Evolutionary conservation across 345 rosid species (phyloP), one percentile per base, ranked within the genome.

Genomic region (Syzygium jambos): DNA sequence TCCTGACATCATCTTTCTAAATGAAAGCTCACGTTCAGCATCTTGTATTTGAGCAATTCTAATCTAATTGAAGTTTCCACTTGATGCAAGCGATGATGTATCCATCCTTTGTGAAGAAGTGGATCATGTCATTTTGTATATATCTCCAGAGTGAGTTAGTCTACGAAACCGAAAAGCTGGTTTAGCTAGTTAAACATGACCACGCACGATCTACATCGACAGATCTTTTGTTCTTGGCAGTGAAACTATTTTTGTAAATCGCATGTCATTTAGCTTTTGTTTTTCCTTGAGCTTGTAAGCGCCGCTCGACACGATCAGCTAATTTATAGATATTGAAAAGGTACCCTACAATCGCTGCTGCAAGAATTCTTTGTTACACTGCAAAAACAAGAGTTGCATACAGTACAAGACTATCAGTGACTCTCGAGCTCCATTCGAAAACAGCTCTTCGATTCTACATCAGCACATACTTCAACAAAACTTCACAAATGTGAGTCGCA

Each of bases 1-100:
- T 85, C 92, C 94, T n/a, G 87, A 94, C 85, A 87, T 95, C 87
- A 78, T 90, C 29, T 87, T 94, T 88, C 91, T 90, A 51, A 86
- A 89, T 80, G 92, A 90, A 87, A 86, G 68, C 51, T 23, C n/a
- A 43, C 34, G 23, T 51, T 51, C 80, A 59, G 59, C 55, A 27
- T 34, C 82, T 11, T 65, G 22, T 78, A 29, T 49, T 43, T 86
- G 30, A 54, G 53, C 57, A 27, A 46, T 41, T 85, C 51, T 34
- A 49, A 86, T 87, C 51, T 17, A 27, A n/a, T 52, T 11, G 84
- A 41, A 59, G 55, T 25, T 85, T 89, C 54, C 51, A 22, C 49
- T 19, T 11, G 25, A 38, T 73, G 27, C 82, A 38, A 19, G 82
- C 82, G 2, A 41, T 19, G 15, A 19, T 38, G 27, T 38, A 38